phyloP scores from a whole-genome alignment of 2,329 filamentous ascomycete genomes.

The Ascochyta rabiei region DNA sequence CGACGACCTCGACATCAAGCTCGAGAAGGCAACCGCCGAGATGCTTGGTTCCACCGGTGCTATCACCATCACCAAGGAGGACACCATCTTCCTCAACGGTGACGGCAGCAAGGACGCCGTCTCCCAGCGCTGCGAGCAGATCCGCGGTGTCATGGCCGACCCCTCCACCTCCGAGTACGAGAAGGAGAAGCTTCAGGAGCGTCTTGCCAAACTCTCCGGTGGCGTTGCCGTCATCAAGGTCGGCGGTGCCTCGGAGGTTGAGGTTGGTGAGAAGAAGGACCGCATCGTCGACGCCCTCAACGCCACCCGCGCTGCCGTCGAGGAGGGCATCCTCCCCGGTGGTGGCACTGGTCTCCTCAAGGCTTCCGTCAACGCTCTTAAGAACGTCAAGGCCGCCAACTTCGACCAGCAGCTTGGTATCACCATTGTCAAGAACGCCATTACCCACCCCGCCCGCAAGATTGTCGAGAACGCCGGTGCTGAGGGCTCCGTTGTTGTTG shows the following conservation, averaged over 20 bases:
- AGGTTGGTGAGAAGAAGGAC: constrained; percentile 99
- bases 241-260: constrained; percentile 94
- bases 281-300: constrained; percentile 98
- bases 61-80: constrained; percentile 99
- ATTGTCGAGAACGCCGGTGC: constrained; percentile 98
- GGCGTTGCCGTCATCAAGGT: constrained; percentile 99
- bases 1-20: constrained; percentile 98
- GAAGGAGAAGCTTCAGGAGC: constrained; percentile 99
- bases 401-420: constrained; percentile 99
- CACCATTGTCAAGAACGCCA: constrained; percentile 96
- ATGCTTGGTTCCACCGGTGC: constrained; percentile 97
- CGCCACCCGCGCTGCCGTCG: constrained; percentile 95
- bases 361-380: constrained; percentile 87
- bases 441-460: constrained; percentile 89
- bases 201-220: constrained; percentile 97
- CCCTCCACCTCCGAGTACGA: constrained; percentile 97
- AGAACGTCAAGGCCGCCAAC: constrained; percentile 84
- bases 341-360: constrained; percentile 98
- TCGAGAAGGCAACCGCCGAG: constrained; percentile 95
- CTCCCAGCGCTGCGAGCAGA: constrained; percentile 96
- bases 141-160: constrained; percentile 94
- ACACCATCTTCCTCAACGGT: constrained; percentile 97
- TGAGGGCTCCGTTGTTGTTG: constrained; percentile 94
- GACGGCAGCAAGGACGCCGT: constrained; percentile 95
- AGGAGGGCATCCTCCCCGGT: constrained; percentile 98